Evolutionary conservation across 192 early-diverging fungal species (phyloP).

Genomic region (Backusella liffmaniae): DNA sequence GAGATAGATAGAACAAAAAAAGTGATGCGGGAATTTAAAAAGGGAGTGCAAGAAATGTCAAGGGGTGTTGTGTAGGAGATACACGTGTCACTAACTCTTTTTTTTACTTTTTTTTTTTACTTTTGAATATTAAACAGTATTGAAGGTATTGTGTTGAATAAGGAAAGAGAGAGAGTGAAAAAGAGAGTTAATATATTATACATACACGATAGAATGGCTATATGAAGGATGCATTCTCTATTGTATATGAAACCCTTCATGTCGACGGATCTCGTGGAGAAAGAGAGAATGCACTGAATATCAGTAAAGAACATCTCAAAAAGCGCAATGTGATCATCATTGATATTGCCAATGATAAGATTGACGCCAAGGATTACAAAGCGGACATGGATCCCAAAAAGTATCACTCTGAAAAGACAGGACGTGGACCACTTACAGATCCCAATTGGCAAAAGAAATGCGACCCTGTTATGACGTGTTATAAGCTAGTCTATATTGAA

Average conservation of each 20-base stretch:
- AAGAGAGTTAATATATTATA: constrained; percentile 9
- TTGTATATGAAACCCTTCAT: constrained; percentile 75
- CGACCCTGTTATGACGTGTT: constrained; percentile 80
- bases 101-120: background rate
- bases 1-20: background rate
- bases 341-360: constrained; percentile 67
- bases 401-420: constrained; percentile 63
- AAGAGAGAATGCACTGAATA: constrained; percentile 58
- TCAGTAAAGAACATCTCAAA: constrained; percentile 42
- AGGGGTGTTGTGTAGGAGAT: background rate
- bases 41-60: constrained; percentile 6
- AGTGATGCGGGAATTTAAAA: constrained; percentile 2
- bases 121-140: background rate
- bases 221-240: constrained; percentile 69
- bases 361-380: constrained; percentile 54
- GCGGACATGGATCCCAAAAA: constrained; percentile 64
- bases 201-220: constrained; percentile 53
- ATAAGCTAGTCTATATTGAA: constrained; percentile 76
- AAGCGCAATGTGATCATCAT: constrained; percentile 65
- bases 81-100: background rate
- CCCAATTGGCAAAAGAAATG: constrained; percentile 60
- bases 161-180: background rate
- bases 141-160: constrained; percentile 6
- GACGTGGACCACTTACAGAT: constrained; percentile 62
- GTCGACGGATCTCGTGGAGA: constrained; percentile 66